phyloP scores from a whole-genome alignment of 73 alveolate genomes.

The Diophrys sp. region DNA sequence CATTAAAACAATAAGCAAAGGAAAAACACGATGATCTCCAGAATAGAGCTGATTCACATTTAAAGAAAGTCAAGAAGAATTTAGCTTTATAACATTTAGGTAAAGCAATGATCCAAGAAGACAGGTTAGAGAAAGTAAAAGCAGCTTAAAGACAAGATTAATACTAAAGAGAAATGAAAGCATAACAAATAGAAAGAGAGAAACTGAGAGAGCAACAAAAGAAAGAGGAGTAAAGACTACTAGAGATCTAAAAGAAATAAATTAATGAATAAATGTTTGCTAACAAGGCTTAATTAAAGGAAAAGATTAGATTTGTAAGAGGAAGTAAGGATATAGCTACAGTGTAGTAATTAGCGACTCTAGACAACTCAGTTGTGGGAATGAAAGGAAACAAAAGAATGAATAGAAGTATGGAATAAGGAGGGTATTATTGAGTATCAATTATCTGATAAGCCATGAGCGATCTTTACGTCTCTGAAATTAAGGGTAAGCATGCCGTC shows the following conservation, averaged over 20 bases:
- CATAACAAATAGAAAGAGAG: background rate
- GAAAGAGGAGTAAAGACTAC: background rate
- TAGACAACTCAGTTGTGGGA: background rate
- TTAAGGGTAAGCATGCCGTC: conserved; percentile 42
- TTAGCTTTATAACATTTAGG: background rate
- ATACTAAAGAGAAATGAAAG: background rate
- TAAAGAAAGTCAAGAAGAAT: background rate
- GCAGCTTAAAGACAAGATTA: background rate
- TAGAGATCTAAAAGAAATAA: background rate
- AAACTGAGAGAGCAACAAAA: background rate
- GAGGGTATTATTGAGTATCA: no score
- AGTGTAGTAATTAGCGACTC: background rate
- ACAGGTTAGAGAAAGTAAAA: background rate
- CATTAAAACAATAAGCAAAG: background rate
- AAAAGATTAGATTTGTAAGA: background rate
- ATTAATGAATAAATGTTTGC: background rate
- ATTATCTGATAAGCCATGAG: no score
- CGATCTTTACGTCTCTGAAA: background rate
- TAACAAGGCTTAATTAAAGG: background rate
- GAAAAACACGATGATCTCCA: background rate
- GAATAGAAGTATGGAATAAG: background rate
- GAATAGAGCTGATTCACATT: background rate
- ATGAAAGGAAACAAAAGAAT: background rate
- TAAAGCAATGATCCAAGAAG: background rate
- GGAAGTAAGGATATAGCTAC: background rate